A percentile compares a stretch with the other conserved stretches of the same genome.
Evolutionary conservation across 2,329 filamentous ascomycete genomes (phyloP).

Genomic region (Gremmenia infestans): DNA sequence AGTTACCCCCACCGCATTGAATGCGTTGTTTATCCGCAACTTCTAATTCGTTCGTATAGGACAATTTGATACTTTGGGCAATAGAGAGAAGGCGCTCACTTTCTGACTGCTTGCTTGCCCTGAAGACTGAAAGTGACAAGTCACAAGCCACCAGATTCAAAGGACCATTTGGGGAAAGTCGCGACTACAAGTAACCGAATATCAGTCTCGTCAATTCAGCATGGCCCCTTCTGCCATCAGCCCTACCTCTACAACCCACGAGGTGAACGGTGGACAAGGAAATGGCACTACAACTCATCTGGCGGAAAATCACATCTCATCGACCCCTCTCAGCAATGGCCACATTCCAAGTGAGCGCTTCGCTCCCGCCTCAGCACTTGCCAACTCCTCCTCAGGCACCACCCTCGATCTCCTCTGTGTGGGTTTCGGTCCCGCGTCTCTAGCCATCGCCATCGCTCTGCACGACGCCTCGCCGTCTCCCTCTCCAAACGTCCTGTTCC

Average conservation of each 20-base stretch:
- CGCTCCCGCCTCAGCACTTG: constrained; percentile 3
- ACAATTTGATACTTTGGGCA: not conserved
- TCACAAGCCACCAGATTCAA: no score
- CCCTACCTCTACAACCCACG: constrained; percentile 9
- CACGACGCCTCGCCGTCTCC: constrained; percentile 64
- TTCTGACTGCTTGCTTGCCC: not conserved
- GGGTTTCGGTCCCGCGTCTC: constrained; percentile 86
- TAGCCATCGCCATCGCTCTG: constrained; percentile 83
- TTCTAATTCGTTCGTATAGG: not conserved
- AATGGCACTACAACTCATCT: not conserved
- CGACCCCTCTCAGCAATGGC: constrained; percentile 6
- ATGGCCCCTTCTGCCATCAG: constrained; percentile 28
- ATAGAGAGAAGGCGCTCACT: not conserved
- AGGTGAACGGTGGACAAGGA: not conserved
- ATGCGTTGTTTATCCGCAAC: not conserved
- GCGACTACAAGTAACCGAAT: not conserved
- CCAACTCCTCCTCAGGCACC: constrained; percentile 40
- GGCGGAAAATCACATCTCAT: not conserved
- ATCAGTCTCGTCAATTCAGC: not conserved
- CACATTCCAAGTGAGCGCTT: not conserved
- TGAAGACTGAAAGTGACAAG: no score
- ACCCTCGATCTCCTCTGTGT: constrained; percentile 84
- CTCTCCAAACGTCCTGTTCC: constrained; percentile 68
- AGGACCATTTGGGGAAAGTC: not conserved
- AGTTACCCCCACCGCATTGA: not conserved